Conservation (phyloP, 2,329 filamentous ascomycete genomes). For the Talaromyces albobiverticillius region DNA sequence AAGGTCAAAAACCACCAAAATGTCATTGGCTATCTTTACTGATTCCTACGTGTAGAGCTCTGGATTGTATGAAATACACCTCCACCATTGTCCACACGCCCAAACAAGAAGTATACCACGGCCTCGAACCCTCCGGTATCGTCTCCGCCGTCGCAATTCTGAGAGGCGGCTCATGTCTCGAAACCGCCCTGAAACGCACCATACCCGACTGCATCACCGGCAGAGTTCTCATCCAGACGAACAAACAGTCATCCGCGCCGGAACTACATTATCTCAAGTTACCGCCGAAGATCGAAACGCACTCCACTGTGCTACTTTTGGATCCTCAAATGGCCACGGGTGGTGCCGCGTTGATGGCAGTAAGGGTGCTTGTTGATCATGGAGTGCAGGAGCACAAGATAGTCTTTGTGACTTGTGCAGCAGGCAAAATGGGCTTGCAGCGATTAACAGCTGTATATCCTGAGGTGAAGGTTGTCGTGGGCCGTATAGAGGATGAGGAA, state of each 20-base stretch:
- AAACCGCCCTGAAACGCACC: conserved; percentile 81
- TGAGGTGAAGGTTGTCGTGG: conserved; percentile 79
- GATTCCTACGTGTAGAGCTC: conserved; percentile 51
- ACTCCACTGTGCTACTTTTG: conserved; percentile 79
- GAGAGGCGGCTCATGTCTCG: conserved; percentile 82
- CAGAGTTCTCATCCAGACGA: conserved; percentile 85
- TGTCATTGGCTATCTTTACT: too few species aligned
- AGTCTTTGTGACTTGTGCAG: conserved; percentile 89
- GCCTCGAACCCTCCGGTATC: conserved; percentile 67
- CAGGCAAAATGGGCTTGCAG: conserved; percentile 78
- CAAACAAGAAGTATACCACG: conserved; percentile 65
- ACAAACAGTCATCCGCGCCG: conserved; percentile 79
- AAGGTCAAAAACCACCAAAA: conserved; percentile 33
- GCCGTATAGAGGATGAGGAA: conserved; percentile 74
- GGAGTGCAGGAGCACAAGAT: conserved; percentile 81
- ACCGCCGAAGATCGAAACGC: conserved; percentile 66
- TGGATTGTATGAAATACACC: conserved; percentile 72
- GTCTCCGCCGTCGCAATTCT: conserved; percentile 85
- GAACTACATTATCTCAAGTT: conserved; percentile 88
- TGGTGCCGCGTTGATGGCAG: conserved; percentile 84
- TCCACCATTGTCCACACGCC: conserved; percentile 67
- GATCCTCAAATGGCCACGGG: conserved; percentile 95
- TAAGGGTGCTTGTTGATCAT: conserved; percentile 92
- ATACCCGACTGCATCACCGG: conserved; percentile 91
- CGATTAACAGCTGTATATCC: conserved; percentile 86